These are phyloP conservation scores for Nicotiana attenuata DNA, from an alignment of 257 asterid species.

Conservation along the genomic window DNA sequence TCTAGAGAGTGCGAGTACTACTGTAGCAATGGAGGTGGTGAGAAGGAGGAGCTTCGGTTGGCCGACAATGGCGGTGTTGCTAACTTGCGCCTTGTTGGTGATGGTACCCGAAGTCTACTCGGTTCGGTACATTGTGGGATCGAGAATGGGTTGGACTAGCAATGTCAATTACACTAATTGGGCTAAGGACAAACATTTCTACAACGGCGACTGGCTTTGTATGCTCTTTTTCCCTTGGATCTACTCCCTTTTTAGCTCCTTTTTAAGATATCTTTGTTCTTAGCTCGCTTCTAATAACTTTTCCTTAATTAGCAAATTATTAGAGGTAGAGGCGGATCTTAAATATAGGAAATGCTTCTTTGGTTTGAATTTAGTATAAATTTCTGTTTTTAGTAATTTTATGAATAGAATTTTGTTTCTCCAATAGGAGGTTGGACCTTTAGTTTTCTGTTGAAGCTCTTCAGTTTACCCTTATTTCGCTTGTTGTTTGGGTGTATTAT, in stretches of 20 bases:
- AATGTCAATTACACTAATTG: constrained; percentile 51
- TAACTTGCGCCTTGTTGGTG: constrained; percentile 37
- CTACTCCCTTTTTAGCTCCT: constrained; percentile 5
- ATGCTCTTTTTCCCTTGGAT: constrained; percentile 36
- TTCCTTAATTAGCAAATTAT: background rate
- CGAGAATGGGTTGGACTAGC: constrained; percentile 38
- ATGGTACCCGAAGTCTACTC: constrained; percentile 50
- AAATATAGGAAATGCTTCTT: too few relatives aligned
- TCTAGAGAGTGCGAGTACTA: background rate
- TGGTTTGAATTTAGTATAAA: too few relatives aligned
- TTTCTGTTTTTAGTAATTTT: background rate
- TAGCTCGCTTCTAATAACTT: background rate
- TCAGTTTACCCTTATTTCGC: background rate
- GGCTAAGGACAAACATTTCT: constrained; percentile 51
- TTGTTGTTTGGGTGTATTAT: background rate
- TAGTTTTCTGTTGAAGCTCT: background rate
- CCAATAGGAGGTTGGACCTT: background rate
- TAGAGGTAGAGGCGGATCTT: background rate
- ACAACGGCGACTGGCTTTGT: constrained; percentile 74
- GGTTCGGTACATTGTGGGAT: constrained; percentile 48
- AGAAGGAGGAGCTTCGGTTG: constrained; percentile 20
- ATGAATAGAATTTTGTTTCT: background rate
- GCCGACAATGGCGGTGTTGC: constrained; percentile 28
- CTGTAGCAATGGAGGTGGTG: constrained; percentile 22
- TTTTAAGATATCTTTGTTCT: background rate